Evolutionary conservation across 768 basidiomycete species (phyloP), one percentile per base, ranked within the genome.

Genomic region (Tylopilus plumbeoviolaceoides): DNA sequence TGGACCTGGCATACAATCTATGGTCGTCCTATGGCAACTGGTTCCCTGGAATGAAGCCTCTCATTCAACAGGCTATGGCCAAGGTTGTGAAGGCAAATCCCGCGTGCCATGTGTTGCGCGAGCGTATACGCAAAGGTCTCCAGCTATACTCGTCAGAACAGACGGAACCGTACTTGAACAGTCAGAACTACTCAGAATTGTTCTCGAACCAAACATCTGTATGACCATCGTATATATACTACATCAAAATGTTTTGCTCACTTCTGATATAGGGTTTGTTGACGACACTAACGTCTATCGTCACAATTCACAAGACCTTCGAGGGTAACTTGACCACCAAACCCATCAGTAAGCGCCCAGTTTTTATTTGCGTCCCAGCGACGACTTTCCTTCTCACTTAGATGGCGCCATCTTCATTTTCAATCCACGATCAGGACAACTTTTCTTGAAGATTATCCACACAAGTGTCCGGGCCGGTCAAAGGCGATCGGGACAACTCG

Each of bases 401-500:
- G 88, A 95, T 65, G 92, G 92, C 27, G 93, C 93, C 8, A 97
- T 95, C 72, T 97, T 98, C 76, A 98, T 99, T 67, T 98, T 98
- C 80, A 98, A 98, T 73, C 97, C 97, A 59, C 88, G 97, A 47
- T 97, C 97, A 25, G 97, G 97, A 27, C 97, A 99, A 63, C 72
- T 98, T 33, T 98, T 98, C 85, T 72, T 99, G 70, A 99, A 99
- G 78, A 88, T 99, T 72, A 99, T 99, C 56, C 97, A 99, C 70
- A 99, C 97, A 3, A 98, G 95, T 64, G 97, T 98, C n/a, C 98
- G 97, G 97, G 97, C 95, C 51, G 97, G 97, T 65, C 97, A 99
- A 72, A 99, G 98, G 72, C 97, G 97, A 87, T 84, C 98, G 45
- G 97, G 97, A 52, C 97, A 99, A 72, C 81, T 98, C 46, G 97